phyloP scores from a whole-genome alignment of 768 basidiomycete species.

The Suillus placidus region DNA sequence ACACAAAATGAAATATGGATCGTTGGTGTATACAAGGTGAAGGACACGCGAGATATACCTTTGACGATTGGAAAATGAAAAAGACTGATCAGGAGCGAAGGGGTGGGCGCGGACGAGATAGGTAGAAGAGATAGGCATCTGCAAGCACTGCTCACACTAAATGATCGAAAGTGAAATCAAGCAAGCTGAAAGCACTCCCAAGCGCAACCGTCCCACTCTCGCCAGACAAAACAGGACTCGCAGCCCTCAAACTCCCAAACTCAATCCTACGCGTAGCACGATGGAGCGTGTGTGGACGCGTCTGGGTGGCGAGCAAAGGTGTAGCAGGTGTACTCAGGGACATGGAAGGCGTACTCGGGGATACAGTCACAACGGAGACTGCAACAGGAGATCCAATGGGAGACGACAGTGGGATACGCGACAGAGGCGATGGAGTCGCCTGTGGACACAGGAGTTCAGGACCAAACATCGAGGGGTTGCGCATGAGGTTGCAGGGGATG shows the following conservation, averaged over 20 bases:
- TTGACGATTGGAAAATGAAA: not conserved
- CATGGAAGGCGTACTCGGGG: constrained; percentile 10
- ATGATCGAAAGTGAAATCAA: constrained; percentile 28
- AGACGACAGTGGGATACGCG: too few relatives aligned
- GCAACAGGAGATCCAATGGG: too few relatives aligned
- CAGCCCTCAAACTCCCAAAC: too few relatives aligned
- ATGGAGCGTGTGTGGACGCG: too few relatives aligned
- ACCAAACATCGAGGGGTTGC: too few relatives aligned
- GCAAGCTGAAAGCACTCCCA: constrained; percentile 76
- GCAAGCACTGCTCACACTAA: not conserved
- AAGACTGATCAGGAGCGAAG: not conserved
- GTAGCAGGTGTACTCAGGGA: constrained; percentile 13
- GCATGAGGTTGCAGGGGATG: too few relatives aligned
- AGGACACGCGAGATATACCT: constrained; percentile 17
- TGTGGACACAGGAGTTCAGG: too few relatives aligned
- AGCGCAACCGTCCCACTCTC: too few relatives aligned
- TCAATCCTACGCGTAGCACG: too few relatives aligned
- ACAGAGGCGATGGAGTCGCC: too few relatives aligned
- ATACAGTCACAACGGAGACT: too few relatives aligned
- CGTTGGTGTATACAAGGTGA: not conserved
- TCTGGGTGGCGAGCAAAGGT: constrained; percentile 11
- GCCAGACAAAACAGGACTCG: too few relatives aligned
- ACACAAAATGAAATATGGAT: not conserved
- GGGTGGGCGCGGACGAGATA: not conserved
- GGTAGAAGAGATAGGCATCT: not conserved